Evolutionary conservation across 345 rosid genomes (phyloP), one percentile per base, ranked within the genome.

Genomic region (Alliaria petiolata): DNA sequence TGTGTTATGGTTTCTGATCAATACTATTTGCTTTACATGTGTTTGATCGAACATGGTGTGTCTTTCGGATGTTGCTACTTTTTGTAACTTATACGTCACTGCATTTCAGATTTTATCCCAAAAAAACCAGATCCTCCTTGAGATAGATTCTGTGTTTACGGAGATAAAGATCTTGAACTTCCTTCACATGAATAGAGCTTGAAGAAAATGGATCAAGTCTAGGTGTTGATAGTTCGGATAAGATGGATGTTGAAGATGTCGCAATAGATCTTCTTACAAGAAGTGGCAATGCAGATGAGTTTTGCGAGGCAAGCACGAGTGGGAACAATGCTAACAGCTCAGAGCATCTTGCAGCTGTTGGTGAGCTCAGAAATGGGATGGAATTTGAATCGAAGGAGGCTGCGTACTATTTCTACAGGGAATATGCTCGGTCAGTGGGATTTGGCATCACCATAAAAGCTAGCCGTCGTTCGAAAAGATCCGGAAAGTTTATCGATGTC

Each of bases 381-480:
- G 69, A 59, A 5, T 77, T 77, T 9, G 77, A 77, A 16, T 72
- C 81, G 0, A 77, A 77, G 57, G 81, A 77, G 40, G 70, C 70
- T 58, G 70, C 65, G 4, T 72, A 71, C 65, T 60, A 59, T 60
- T 72, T 77, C 60, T 77, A 77, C 33, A 59, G 70, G 7, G 81
- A 77, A 16, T 78, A 72, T 38, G 77, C 81, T 67, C 66, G 66
- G 20, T 35, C 59, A 13, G 65, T 72, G 2, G 77, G 77, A 31
- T 78, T 78, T 39, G 77, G 74, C 12, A 78, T 72, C 65, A 78
- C 74, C 0, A 72, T 78, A 5, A 72, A 78, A 78, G 74, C 77
- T 49, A 72, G 81, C 22, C 81, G 81, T 28, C 70, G 70, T 12
- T 78, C 77, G 0, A 78, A 72, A 25, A 53, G 54, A 12, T 66